Evolutionary conservation across 2,329 filamentous ascomycete genomes (phyloP).

Genomic region (Hymenoscyphus scutula): DNA sequence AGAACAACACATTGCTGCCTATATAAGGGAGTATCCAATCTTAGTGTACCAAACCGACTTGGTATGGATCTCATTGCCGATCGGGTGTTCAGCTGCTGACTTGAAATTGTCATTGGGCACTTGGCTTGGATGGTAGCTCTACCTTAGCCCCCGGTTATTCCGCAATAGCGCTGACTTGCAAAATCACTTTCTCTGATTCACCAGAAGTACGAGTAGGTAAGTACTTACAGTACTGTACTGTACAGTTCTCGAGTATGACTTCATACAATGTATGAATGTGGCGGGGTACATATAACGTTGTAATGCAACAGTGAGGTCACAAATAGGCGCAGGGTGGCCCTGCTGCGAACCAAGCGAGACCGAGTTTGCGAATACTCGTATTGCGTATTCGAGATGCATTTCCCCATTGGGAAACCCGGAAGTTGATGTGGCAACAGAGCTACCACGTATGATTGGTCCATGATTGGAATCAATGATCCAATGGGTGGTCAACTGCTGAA

Average conservation of each 20-base stretch:
- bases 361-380: no score
- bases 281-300: no score
- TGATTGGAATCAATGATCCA: neutral
- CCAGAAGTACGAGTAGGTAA: no score
- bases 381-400: neutral
- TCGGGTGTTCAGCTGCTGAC: conserved; percentile 1
- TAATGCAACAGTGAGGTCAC: no score
- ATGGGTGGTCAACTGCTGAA: neutral
- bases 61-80: neutral
- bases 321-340: no score
- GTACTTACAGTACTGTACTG: no score
- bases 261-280: neutral
- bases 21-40: neutral
- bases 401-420: neutral
- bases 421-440: neutral
- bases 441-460: neutral
- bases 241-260: neutral
- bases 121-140: neutral
- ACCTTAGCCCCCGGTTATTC: neutral
- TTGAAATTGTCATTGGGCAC: neutral
- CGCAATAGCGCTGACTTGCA: neutral
- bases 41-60: no score
- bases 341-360: no score
- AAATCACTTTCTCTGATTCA: neutral
- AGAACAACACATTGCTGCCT: neutral